Evolutionary conservation across 345 rosid species (phyloP), one percentile per base, ranked within the genome.

Genomic region (Camelina laxa): DNA sequence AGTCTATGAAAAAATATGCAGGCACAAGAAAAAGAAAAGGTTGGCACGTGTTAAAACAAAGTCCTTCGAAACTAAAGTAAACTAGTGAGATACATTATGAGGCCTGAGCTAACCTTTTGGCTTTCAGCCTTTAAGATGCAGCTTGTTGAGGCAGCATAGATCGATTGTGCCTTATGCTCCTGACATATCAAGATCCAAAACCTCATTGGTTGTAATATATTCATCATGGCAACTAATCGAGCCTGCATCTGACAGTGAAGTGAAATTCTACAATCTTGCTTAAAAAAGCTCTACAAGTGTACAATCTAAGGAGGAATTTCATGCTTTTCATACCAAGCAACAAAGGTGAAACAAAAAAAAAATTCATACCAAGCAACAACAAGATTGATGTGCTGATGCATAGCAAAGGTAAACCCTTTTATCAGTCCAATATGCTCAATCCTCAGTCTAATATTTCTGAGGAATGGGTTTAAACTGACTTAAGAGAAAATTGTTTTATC

Each of bases 291-390:
- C 65, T 6, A 54, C 42, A 63, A 55, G 35, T 7, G 15, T 76
- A 70, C 42, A 48, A 44, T 9, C 11, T 39, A 69, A 44, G 65
- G 22, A 75, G 42, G 9, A 47, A 31, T 54, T 19, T 14, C 60
- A 56, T 56, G 53, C 70, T 76, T 55, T 50, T 45, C 59, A 72
- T 64, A 76, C 60, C 65, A 64, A 70, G 80, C 31, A 70, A 47
- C 70, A 61, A 54, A 33, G 8, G 36, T 33, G 36, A 33, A 33
- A 33, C 36, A 31, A 31, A 33, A 33, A 33, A 6, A 33, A 33
- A 33, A 33, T 7, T 36, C 59, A 72, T 64, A 76, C 60, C 70
- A 64, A 70, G 80, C 41, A 70, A 56, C 65, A 61, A 54, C 45
- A 63, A 63, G 24, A 24, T 56, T 56, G 60, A 63, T 64, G 44